Conservation (phyloP, 371 early-diverging fungal genomes). For the Mortierella sp. region DNA sequence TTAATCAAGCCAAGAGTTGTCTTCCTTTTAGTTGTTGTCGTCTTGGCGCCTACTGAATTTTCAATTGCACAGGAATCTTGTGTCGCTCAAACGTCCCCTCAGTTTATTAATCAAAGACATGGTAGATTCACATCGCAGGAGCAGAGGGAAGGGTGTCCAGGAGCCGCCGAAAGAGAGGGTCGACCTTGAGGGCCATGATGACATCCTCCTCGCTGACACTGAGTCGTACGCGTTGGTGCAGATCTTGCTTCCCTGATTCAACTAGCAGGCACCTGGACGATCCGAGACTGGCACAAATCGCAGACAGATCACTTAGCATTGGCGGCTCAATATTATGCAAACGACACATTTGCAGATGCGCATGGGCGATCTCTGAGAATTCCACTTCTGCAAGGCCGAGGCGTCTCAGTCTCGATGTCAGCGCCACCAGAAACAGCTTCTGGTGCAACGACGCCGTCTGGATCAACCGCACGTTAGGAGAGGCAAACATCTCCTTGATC, state of each 20-base stretch:
- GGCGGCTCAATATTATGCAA: conserved; percentile 75
- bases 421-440: conserved; percentile 84
- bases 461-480: conserved; percentile 81
- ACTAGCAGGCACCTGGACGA: conserved; percentile 75
- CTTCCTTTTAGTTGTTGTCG: background rate
- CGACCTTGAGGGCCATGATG: conserved; percentile 78
- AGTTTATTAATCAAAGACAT: background rate
- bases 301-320: conserved; percentile 71
- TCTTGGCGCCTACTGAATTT: background rate
- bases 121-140: background rate
- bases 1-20: background rate
- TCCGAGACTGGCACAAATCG: conserved; percentile 78
- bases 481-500: conserved; percentile 87
- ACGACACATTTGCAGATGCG: conserved; percentile 76
- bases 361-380: conserved; percentile 74
- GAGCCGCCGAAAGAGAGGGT: conserved; percentile 69
- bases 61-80: too few relatives aligned
- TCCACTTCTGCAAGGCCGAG: conserved; percentile 83
- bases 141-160: conserved; percentile 42
- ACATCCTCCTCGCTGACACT: conserved; percentile 82
- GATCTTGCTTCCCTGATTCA: conserved; percentile 78
- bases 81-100: too few relatives aligned
- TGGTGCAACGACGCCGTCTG: conserved; percentile 84
- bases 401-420: conserved; percentile 74
- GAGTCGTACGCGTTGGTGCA: conserved; percentile 78